These are phyloP conservation scores for Cetraspora pellucida DNA, from an alignment of 192 early-diverging fungal species.

Conservation along the genomic window DNA sequence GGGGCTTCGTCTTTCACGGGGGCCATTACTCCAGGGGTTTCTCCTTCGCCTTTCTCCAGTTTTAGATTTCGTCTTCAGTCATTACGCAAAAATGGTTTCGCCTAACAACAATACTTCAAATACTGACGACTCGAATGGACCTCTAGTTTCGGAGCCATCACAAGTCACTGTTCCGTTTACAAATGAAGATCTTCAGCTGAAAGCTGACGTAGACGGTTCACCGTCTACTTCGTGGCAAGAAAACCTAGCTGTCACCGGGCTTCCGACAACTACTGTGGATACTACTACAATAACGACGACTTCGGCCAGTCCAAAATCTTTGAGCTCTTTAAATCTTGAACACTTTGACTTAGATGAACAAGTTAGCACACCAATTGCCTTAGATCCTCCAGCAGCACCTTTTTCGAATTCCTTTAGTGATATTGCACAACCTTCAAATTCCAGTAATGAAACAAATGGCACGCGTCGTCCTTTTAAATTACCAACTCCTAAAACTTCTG, in stretches of 20 bases:
- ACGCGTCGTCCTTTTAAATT: neutral
- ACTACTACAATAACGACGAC: neutral
- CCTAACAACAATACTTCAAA: too few relatives aligned
- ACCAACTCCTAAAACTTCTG: neutral
- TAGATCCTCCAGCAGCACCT: neutral
- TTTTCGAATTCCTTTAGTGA: neutral
- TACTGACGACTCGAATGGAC: neutral
- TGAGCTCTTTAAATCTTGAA: neutral
- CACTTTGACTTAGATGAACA: neutral
- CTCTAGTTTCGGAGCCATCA: neutral
- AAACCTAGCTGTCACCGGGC: neutral
- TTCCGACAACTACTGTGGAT: slow-evolving; percentile 13
- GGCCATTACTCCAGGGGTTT: too few relatives aligned
- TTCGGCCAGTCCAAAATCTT: neutral
- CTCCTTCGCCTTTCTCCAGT: too few relatives aligned
- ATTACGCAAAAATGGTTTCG: too few relatives aligned
- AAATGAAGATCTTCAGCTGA: neutral
- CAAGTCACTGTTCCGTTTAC: neutral
- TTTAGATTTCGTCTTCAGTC: too few relatives aligned
- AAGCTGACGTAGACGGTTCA: neutral
- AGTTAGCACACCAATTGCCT: neutral
- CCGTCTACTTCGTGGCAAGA: neutral
- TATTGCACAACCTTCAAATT: neutral
- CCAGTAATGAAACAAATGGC: neutral
- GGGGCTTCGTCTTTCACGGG: too few relatives aligned